Evolutionary conservation across 2,329 filamentous ascomycete species (phyloP).

Genomic region (Nemania sp.): DNA sequence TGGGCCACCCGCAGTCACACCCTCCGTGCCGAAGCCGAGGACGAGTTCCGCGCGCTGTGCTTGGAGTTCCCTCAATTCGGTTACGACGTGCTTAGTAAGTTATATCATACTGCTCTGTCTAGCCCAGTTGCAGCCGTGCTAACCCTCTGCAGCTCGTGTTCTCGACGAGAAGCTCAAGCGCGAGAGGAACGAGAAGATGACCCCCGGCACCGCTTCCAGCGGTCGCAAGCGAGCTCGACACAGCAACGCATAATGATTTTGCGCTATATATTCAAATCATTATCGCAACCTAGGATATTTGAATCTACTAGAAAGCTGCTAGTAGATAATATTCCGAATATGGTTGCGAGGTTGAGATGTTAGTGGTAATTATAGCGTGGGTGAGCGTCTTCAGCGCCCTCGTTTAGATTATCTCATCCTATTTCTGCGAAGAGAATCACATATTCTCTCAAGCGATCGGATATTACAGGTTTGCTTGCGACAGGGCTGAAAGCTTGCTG

Average conservation of each 20-base stretch:
- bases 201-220: conserved; percentile 51
- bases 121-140: background rate
- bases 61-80: conserved; percentile 89
- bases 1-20: conserved; percentile 83
- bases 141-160: conserved; percentile 54
- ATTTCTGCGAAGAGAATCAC: background rate
- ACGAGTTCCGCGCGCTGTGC: conserved; percentile 82
- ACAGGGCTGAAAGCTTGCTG: background rate
- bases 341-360: background rate
- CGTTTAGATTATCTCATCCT: conserved; percentile 1
- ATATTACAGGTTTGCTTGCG: conserved; percentile 6
- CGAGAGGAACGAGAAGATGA: conserved; percentile 63
- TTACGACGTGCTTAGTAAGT: conserved; percentile 84
- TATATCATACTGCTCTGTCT: background rate
- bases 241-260: conserved; percentile 44
- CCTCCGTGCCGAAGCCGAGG: conserved; percentile 81
- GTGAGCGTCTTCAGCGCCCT: background rate
- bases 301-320: background rate
- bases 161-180: conserved; percentile 69
- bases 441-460: background rate
- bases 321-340: background rate
- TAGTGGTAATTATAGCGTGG: background rate
- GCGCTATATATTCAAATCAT: background rate
- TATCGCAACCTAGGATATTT: background rate
- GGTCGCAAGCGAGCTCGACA: conserved; percentile 61